These are phyloP conservation scores for Venturia effusa DNA, from an alignment of 2,329 filamentous ascomycete species.

Conservation along the genomic window DNA sequence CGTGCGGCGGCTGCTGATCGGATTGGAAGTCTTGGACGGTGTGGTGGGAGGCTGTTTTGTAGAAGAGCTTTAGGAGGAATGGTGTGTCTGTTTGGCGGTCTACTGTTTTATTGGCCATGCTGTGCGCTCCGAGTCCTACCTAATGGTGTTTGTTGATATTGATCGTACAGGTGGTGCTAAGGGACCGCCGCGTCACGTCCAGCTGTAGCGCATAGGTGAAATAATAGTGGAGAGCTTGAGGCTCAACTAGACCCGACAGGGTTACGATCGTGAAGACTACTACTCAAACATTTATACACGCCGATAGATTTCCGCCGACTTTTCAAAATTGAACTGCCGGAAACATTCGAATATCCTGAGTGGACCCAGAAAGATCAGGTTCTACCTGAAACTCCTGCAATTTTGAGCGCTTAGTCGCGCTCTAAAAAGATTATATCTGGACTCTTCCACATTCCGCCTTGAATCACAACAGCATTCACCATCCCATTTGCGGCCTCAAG, in stretches of 20 bases:
- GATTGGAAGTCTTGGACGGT: constrained; percentile 60
- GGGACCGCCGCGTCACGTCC: too few species aligned
- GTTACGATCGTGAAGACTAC: background rate
- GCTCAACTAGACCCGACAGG: background rate
- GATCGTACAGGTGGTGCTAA: too few species aligned
- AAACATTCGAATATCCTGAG: background rate
- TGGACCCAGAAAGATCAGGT: background rate
- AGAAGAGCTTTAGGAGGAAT: constrained; percentile 80
- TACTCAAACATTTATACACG: background rate
- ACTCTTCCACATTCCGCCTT: background rate
- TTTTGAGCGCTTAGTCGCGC: background rate
- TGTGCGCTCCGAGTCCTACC: background rate
- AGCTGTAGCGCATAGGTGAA: too few species aligned
- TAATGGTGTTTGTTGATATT: background rate
- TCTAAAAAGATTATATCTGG: background rate
- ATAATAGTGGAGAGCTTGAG: background rate
- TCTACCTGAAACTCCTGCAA: background rate
- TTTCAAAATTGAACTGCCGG: too few species aligned
- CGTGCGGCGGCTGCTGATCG: constrained; percentile 44
- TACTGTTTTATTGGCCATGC: constrained; percentile 24
- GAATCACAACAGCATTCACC: background rate
- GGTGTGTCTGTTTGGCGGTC: constrained; percentile 64
- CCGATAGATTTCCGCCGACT: background rate
- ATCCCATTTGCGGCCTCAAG: background rate
- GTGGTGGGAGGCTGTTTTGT: constrained; percentile 59